phyloP scores from a whole-genome alignment of 2,329 filamentous ascomycete species.

The Thermothelomyces thermophilus region DNA sequence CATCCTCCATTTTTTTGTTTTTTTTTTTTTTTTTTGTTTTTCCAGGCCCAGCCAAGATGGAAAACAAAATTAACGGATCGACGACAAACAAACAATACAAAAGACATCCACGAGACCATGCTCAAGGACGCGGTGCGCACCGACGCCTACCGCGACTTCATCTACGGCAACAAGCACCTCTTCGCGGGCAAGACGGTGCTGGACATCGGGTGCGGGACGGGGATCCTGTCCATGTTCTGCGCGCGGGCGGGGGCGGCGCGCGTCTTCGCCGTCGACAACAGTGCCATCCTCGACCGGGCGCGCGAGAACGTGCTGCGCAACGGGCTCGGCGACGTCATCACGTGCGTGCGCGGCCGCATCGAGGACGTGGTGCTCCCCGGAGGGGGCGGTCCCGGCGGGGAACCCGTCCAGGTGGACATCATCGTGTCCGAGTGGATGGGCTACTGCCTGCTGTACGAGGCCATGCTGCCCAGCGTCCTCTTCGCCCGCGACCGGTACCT shows the following conservation, averaged over 20 bases:
- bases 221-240: conserved; percentile 91
- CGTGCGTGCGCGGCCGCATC: conserved; percentile 75
- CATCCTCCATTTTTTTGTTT: background rate
- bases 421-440: conserved; percentile 99
- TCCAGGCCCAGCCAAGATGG: background rate
- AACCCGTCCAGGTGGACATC: conserved; percentile 79
- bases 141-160: conserved; percentile 89
- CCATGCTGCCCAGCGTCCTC: conserved; percentile 90
- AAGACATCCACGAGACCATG: conserved; percentile 93
- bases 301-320: conserved; percentile 80
- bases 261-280: conserved; percentile 89
- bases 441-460: conserved; percentile 87
- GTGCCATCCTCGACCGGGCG: conserved; percentile 80
- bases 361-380: conserved; percentile 72
- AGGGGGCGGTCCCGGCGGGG: no score
- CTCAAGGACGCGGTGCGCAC: conserved; percentile 84
- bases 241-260: conserved; percentile 79
- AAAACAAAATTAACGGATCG: no score
- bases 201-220: conserved; percentile 82
- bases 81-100: background rate
- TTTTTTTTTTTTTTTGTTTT: background rate
- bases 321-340: conserved; percentile 65
- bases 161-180: conserved; percentile 82
- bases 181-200: conserved; percentile 83
- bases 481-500: conserved; percentile 85